Percentiles rank a stretch among this genome's conserved stretches.
These are phyloP conservation scores for Hymenoscyphus repandus DNA, from an alignment of 2,329 filamentous ascomycete species.

Conservation along the genomic window DNA sequence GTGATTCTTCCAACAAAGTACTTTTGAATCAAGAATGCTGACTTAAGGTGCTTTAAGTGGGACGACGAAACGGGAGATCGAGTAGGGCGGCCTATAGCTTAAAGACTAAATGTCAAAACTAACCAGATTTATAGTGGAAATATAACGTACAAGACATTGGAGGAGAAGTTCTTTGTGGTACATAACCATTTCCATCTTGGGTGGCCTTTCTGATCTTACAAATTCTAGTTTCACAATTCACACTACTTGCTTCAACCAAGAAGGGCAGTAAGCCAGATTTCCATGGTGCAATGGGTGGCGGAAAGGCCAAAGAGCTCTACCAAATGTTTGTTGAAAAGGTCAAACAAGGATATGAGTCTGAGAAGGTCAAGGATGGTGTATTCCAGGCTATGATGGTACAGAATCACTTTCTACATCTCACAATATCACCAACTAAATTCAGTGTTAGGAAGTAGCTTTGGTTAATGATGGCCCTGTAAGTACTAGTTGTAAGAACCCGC, in stretches of 20 bases:
- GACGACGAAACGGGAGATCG: constrained; percentile 36
- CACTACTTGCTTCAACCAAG: constrained; percentile 84
- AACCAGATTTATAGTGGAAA: constrained; percentile 66
- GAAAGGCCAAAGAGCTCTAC: constrained; percentile 77
- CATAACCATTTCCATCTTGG: constrained; percentile 1
- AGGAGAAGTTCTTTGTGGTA: constrained; percentile 93
- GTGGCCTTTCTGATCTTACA: constrained; percentile 5
- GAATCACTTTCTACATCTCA: no score
- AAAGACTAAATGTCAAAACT: not conserved
- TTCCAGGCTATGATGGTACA: constrained; percentile 92
- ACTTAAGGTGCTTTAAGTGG: constrained; percentile 46
- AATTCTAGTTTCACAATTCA: constrained; percentile 88
- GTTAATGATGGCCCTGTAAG: constrained; percentile 76
- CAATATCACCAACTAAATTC: not conserved
- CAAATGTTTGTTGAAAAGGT: constrained; percentile 77
- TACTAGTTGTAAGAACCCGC: not conserved
- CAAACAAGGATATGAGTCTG: constrained; percentile 61
- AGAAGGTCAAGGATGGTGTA: constrained; percentile 86
- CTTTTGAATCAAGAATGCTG: no score
- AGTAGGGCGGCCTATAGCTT: constrained; percentile 12
- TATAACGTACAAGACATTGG: constrained; percentile 79
- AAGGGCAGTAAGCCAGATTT: constrained; percentile 96
- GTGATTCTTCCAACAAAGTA: no score
- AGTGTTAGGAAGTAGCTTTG: constrained; percentile 64
- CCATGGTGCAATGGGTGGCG: constrained; percentile 74